Percentiles rank a stretch among this genome's conserved stretches.
phyloP scores from a whole-genome alignment of 805 yeast genomes.

The Myxozyma sirexii region DNA sequence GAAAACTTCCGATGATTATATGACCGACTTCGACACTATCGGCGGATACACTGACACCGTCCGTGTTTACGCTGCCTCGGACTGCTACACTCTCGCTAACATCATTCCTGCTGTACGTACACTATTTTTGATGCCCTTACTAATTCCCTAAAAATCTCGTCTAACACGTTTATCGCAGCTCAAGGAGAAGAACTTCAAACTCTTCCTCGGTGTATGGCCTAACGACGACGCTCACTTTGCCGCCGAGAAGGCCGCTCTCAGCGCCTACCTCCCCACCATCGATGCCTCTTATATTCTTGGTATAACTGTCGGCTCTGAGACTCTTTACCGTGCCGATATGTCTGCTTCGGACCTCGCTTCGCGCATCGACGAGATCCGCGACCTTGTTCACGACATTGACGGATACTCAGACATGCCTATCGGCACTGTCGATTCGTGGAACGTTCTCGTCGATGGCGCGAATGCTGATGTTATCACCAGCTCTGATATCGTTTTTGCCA shows the following conservation, averaged over 20 bases:
- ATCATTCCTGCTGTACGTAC: slow-evolving; percentile 76
- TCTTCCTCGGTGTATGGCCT: slow-evolving; percentile 93
- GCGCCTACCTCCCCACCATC: slow-evolving; percentile 68
- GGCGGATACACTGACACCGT: slow-evolving; percentile 63
- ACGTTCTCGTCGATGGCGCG: slow-evolving; percentile 79
- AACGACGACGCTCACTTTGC: slow-evolving; percentile 76
- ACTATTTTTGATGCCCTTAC: background rate
- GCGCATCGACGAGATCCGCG: slow-evolving; percentile 64
- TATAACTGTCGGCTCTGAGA: slow-evolving; percentile 92
- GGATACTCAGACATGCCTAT: slow-evolving; percentile 57
- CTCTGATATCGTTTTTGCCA: slow-evolving; percentile 84
- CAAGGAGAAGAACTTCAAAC: slow-evolving; percentile 70
- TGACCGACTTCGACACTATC: slow-evolving; percentile 63
- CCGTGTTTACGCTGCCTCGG: slow-evolving; percentile 90
- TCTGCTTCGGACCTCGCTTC: slow-evolving; percentile 71
- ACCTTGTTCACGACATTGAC: slow-evolving; percentile 60
- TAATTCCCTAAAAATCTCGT: background rate
- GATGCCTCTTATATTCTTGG: slow-evolving; percentile 70
- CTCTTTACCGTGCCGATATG: slow-evolving; percentile 86
- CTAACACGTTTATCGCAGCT: slow-evolving; percentile 13
- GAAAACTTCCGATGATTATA: slow-evolving; percentile 59
- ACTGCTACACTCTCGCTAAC: slow-evolving; percentile 83
- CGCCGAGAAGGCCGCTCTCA: slow-evolving; percentile 74
- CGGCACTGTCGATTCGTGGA: slow-evolving; percentile 97
- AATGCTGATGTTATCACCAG: slow-evolving; percentile 72